Conservation (phyloP, 495 filamentous ascomycete genomes). For the Penicillium desertorum region DNA sequence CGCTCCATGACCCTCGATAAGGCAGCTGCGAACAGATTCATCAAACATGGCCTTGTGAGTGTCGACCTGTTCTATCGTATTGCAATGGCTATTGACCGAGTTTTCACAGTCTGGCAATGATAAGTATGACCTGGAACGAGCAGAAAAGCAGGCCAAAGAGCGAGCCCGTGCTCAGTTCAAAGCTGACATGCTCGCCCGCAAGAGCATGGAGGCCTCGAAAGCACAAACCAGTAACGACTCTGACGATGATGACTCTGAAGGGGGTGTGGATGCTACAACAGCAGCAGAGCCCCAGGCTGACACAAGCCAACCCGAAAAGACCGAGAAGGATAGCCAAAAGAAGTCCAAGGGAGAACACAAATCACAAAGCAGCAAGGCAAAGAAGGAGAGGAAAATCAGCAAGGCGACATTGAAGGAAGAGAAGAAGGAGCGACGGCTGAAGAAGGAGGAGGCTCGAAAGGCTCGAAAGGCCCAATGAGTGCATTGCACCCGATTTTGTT, state of each 20-base stretch:
- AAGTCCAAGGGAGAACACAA: slow-evolving; percentile 27
- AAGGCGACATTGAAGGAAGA: slow-evolving; percentile 29
- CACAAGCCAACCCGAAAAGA: slow-evolving; percentile 5
- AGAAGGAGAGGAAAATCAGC: slow-evolving; percentile 31
- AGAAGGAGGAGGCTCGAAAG: slow-evolving; percentile 38
- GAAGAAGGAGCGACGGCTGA: slow-evolving; percentile 41
- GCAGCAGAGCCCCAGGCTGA: slow-evolving; percentile 4
- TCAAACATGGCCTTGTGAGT: slow-evolving; percentile 73
- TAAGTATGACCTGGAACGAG: slow-evolving; percentile 54
- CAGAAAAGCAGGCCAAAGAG: slow-evolving; percentile 54
- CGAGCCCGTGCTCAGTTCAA: slow-evolving; percentile 51
- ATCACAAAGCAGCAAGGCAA: slow-evolving; percentile 16
- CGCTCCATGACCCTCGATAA: slow-evolving; percentile 70
- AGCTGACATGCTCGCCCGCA: slow-evolving; percentile 45
- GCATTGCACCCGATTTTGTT: neutral
- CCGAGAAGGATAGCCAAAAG: slow-evolving; percentile 24
- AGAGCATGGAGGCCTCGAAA: slow-evolving; percentile 26
- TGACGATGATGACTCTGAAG: slow-evolving; percentile 25
- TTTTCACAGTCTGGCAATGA: slow-evolving; percentile 59
- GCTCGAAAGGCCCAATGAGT: slow-evolving; percentile 28
- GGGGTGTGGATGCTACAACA: slow-evolving; percentile 17
- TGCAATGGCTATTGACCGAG: slow-evolving; percentile 13
- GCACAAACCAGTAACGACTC: slow-evolving; percentile 30
- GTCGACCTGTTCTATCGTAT: neutral
- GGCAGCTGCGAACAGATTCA: slow-evolving; percentile 73